Evolutionary conservation across 2,329 filamentous ascomycete genomes (phyloP).

Genomic region (Chaetomium strumarium): DNA sequence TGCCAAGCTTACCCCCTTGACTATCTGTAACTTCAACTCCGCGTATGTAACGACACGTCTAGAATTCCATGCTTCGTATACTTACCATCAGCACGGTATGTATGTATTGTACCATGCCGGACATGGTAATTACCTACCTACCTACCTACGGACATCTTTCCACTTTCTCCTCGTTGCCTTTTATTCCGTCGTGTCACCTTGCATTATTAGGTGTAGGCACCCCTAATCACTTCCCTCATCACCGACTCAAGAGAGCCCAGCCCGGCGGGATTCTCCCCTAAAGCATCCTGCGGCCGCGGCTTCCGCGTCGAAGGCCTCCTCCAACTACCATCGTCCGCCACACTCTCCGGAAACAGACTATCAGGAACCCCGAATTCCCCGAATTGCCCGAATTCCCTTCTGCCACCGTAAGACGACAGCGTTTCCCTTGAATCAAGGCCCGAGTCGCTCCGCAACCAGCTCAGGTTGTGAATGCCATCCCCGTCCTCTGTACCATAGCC

Average conservation of each 20-base stretch:
- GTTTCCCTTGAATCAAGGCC: neutral
- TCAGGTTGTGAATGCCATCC: neutral
- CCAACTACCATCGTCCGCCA: neutral
- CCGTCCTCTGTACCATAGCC: neutral
- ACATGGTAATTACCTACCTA: too few relatives aligned
- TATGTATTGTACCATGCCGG: too few relatives aligned
- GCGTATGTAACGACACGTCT: too few relatives aligned
- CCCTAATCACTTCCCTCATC: neutral
- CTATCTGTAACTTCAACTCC: too few relatives aligned
- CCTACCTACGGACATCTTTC: too few relatives aligned
- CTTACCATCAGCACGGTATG: too few relatives aligned
- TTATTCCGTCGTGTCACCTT: too few relatives aligned
- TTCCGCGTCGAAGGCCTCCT: neutral
- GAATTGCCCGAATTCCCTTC: neutral
- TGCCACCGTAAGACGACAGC: neutral
- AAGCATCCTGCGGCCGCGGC: neutral
- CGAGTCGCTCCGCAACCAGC: neutral
- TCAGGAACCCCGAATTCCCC: neutral
- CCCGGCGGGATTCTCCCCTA: neutral
- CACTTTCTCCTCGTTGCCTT: too few relatives aligned
- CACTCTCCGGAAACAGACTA: neutral
- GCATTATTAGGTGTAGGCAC: neutral
- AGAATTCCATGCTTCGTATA: too few relatives aligned
- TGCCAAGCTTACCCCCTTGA: too few relatives aligned
- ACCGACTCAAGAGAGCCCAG: neutral